A percentile compares a stretch with the other conserved stretches of the same genome.
Conservation (phyloP, 345 rosid genomes). For the Euphorbia lathyris region DNA sequence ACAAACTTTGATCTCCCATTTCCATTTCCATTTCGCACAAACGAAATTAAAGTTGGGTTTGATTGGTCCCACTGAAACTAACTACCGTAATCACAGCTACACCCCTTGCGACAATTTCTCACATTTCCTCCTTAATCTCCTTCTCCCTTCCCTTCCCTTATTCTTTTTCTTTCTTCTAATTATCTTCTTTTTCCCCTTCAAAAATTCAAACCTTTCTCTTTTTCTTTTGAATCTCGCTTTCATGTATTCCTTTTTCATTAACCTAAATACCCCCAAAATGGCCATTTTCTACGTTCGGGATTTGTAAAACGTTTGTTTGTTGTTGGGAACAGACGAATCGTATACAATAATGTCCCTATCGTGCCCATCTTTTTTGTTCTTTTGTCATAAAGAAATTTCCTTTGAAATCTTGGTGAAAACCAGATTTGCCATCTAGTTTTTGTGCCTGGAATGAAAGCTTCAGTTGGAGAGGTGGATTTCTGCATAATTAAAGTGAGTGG, state of each 20-base stretch:
- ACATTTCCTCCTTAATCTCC: conserved; percentile 15
- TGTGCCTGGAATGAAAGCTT: conserved; percentile 35
- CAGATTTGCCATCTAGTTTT: conserved; percentile 20
- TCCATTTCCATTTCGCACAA: neutral
- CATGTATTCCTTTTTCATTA: neutral
- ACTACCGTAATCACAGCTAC: conserved; percentile 48
- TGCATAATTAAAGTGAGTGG: conserved; percentile 29
- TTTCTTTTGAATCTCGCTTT: neutral
- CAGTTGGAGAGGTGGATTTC: conserved; percentile 22
- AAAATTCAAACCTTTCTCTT: neutral
- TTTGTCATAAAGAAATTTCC: conserved; percentile 5
- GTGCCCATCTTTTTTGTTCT: neutral
- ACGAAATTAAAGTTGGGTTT: conserved; percentile 6
- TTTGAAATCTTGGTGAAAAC: conserved; percentile 15
- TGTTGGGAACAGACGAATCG: conserved; percentile 4
- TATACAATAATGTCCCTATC: conserved; percentile 2
- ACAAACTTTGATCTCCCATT: neutral
- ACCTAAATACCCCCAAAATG: neutral
- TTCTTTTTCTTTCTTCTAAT: neutral
- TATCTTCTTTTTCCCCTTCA: neutral
- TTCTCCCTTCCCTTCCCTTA: neutral
- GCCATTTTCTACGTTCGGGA: conserved; percentile 4
- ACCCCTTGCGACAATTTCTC: conserved; percentile 35
- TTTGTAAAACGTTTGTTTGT: neutral
- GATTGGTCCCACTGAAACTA: conserved; percentile 48